Evolutionary conservation across 1,284 basidiomycete species (phyloP).

Genomic region (Leccinum huronense): DNA sequence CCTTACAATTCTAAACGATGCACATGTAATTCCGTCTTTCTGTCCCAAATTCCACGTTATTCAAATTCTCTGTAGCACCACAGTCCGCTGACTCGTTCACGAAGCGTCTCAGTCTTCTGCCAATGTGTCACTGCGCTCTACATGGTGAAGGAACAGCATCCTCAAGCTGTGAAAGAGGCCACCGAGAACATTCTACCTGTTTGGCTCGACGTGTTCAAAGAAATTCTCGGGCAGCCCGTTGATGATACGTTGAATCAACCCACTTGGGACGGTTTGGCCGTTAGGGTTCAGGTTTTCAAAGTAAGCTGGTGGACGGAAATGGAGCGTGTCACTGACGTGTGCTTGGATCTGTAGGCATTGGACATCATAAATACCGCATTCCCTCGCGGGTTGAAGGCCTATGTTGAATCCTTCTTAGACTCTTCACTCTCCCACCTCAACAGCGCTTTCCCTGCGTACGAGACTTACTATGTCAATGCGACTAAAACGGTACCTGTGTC

Average conservation of each 20-base stretch:
- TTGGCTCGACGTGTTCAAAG: slow-evolving; percentile 86
- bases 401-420: slow-evolving; percentile 60
- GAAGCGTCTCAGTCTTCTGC: slow-evolving; percentile 85
- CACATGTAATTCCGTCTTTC: slow-evolving; percentile 50
- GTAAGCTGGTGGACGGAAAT: slow-evolving; percentile 40
- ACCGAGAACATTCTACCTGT: slow-evolving; percentile 77
- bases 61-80: slow-evolving; percentile 51
- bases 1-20: slow-evolving; percentile 75
- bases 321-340: slow-evolving; percentile 1
- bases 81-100: slow-evolving; percentile 75
- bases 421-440: slow-evolving; percentile 66
- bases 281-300: slow-evolving; percentile 79
- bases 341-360: slow-evolving; percentile 53
- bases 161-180: slow-evolving; percentile 82
- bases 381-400: slow-evolving; percentile 61
- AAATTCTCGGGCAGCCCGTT: slow-evolving; percentile 66
- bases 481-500: slow-evolving; percentile 55
- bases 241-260: slow-evolving; percentile 55
- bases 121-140: slow-evolving; percentile 88
- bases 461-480: slow-evolving; percentile 64
- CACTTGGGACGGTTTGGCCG: slow-evolving; percentile 76
- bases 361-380: slow-evolving; percentile 77
- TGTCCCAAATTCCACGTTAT: slow-evolving; percentile 4
- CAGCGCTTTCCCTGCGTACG: slow-evolving; percentile 64
- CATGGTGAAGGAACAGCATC: slow-evolving; percentile 93